Evolutionary conservation across 495 filamentous ascomycete genomes (phyloP).

Genomic region (Penicillium longicatenatum): DNA sequence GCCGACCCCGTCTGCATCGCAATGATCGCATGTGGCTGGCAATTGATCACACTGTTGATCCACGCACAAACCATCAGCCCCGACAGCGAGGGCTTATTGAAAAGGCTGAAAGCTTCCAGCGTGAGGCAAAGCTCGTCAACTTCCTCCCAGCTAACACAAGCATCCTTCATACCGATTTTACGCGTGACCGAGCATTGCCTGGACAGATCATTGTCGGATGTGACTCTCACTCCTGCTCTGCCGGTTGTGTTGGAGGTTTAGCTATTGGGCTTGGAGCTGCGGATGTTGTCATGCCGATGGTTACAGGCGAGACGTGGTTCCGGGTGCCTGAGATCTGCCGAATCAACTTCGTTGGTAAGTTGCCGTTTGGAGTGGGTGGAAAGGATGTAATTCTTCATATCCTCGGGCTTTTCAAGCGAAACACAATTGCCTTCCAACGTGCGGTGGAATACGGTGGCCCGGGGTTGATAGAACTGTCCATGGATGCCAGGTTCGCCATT

Average conservation of each 20-base stretch:
- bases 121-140: slow-evolving; percentile 46
- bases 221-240: slow-evolving; percentile 52
- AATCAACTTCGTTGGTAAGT: slow-evolving; percentile 37
- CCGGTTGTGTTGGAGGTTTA: slow-evolving; percentile 42
- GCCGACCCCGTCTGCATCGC: slow-evolving; percentile 41
- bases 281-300: slow-evolving; percentile 46
- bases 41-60: slow-evolving; percentile 50
- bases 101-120: slow-evolving; percentile 32
- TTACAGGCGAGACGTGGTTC: slow-evolving; percentile 52
- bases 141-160: slow-evolving; percentile 46
- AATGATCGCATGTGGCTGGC: slow-evolving; percentile 54
- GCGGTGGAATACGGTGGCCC: slow-evolving; percentile 49
- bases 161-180: slow-evolving; percentile 53
- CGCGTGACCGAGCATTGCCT: slow-evolving; percentile 44
- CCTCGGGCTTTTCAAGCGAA: slow-evolving; percentile 43
- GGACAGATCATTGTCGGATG: slow-evolving; percentile 48
- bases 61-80: slow-evolving; percentile 35
- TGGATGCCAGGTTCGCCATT: slow-evolving; percentile 50
- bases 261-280: slow-evolving; percentile 48
- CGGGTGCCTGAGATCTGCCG: slow-evolving; percentile 44
- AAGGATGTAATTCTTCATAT: slow-evolving; percentile 53
- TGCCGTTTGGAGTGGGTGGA: slow-evolving; percentile 41
- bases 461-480: slow-evolving; percentile 34
- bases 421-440: slow-evolving; percentile 47
- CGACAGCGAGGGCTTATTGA: slow-evolving; percentile 38